These are phyloP conservation scores for Amauroascus verrucosus DNA, from an alignment of 2,329 filamentous ascomycete species.

Conservation along the genomic window DNA sequence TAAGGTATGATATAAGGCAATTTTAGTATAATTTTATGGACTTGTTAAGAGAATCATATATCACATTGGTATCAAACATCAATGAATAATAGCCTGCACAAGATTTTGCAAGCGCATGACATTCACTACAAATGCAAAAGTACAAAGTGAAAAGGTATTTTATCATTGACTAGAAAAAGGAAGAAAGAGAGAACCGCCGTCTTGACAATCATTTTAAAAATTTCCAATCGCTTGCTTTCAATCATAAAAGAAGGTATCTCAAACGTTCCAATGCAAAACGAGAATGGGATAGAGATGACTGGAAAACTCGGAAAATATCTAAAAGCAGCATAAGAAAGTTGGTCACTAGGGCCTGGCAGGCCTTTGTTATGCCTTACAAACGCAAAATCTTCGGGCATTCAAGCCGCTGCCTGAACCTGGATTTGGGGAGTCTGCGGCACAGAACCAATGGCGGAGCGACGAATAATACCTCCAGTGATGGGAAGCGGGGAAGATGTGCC, in stretches of 20 bases:
- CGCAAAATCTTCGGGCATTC: slow-evolving; percentile 9
- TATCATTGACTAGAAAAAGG: neutral
- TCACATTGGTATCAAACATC: neutral
- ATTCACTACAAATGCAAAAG: neutral
- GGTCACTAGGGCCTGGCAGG: too few relatives aligned
- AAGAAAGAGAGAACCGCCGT: neutral
- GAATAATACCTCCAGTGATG: slow-evolving; percentile 86
- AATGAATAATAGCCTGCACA: neutral
- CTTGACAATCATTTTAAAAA: neutral
- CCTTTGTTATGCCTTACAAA: too few relatives aligned
- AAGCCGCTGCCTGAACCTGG: slow-evolving; percentile 21
- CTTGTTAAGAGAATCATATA: too few relatives aligned
- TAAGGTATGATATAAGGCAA: too few relatives aligned
- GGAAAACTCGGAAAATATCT: neutral
- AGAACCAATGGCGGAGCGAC: slow-evolving; percentile 52
- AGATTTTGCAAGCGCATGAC: neutral
- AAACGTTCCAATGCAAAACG: neutral
- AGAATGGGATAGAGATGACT: neutral
- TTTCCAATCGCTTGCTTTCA: neutral
- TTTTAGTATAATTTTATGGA: too few relatives aligned
- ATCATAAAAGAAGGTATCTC: neutral
- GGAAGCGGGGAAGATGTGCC: slow-evolving; percentile 65
- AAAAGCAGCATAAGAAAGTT: too few relatives aligned
- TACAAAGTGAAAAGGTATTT: neutral
- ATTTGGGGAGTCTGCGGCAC: slow-evolving; percentile 26